These are phyloP conservation scores for Tricholoma matsutake DNA, from an alignment of 768 basidiomycete genomes.

Conservation along the genomic window DNA sequence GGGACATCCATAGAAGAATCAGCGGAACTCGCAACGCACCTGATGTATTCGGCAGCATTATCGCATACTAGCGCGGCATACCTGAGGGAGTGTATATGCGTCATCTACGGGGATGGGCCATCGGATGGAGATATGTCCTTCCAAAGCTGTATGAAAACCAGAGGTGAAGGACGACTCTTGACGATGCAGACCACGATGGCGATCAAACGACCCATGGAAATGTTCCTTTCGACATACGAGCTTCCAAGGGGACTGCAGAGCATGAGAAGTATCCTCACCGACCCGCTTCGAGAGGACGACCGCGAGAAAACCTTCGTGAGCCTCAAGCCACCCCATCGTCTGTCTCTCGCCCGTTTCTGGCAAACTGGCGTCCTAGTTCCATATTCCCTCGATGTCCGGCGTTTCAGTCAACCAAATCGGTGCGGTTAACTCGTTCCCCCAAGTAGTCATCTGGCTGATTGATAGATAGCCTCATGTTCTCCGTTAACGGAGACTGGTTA, in stretches of 20 bases:
- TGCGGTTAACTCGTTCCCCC: conserved; percentile 12
- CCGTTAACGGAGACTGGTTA: conserved; percentile 43
- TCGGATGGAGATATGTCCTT: conserved; percentile 36
- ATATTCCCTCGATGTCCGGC: conserved; percentile 29
- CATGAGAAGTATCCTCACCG: conserved; percentile 28
- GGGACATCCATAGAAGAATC: conserved; percentile 40
- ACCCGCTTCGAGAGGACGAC: conserved; percentile 37
- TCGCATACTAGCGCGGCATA: conserved; percentile 33
- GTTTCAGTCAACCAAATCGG: conserved; percentile 39
- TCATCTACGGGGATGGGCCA: conserved; percentile 31
- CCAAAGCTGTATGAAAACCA: conserved; percentile 28
- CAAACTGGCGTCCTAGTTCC: conserved; percentile 38
- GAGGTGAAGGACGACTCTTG: conserved; percentile 33
- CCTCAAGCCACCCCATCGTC: conserved; percentile 39
- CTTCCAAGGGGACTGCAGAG: conserved; percentile 27
- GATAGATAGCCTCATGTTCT: conserved; percentile 40
- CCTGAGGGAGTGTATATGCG: conserved; percentile 31
- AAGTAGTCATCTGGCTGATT: background rate
- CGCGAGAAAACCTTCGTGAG: conserved; percentile 37
- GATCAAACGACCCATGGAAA: conserved; percentile 36
- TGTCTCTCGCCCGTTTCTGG: conserved; percentile 35
- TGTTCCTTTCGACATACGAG: conserved; percentile 31
- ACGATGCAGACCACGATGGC: conserved; percentile 36
- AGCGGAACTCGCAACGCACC: conserved; percentile 38
- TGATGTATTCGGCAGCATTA: conserved; percentile 42